Evolutionary conservation across 495 filamentous ascomycete genomes (phyloP), one percentile per base, ranked within the genome.

Genomic region (Hypomontagnella monticulosa): DNA sequence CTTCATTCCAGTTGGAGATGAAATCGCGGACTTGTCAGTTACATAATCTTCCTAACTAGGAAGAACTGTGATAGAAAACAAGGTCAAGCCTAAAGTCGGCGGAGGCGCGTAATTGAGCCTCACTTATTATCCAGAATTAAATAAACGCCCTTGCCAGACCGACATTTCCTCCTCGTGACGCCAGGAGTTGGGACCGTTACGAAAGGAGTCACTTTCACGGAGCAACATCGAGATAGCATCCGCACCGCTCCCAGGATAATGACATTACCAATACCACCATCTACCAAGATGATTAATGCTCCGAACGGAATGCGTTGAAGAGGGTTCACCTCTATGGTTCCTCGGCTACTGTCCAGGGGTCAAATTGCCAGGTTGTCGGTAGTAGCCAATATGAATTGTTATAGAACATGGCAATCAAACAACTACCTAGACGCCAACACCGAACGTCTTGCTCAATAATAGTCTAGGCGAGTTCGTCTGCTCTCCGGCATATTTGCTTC

Each of bases 61-160:
- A 61, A 56, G 49, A 27, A 60, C 7, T 27, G n/a, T 48, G 30
- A 60, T 54, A 66, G 19, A 48, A 19, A 32, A n/a, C 9, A 43
- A 54, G 33, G 46, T 62, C 57, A 58, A 62, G 64, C 57, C 64
- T 67, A 67, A 67, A 67, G 34, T 67, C 57, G 18, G 14, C 51
- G 63, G 37, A 51, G 43, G 10, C 19, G 23, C 23, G 44, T 27
- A 48, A 67, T 67, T 62, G 34, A 67, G 64, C 64, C 64, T 67
- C 58, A 67, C 60, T 54, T 59, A 67, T 67, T 67, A 67, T 67
- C 64, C 64, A 30, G 47, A 67, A 62, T 67, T 53, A 53, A 67
- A 67, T 62, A 53, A 62, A 62, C 51, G 47, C 36, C 40, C 40
- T 57, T 53, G 57, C 33, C 46, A 38, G 4, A 30, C 36, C 37